phyloP scores from a whole-genome alignment of 768 basidiomycete species.

The Sporobolomyces phaffii region DNA sequence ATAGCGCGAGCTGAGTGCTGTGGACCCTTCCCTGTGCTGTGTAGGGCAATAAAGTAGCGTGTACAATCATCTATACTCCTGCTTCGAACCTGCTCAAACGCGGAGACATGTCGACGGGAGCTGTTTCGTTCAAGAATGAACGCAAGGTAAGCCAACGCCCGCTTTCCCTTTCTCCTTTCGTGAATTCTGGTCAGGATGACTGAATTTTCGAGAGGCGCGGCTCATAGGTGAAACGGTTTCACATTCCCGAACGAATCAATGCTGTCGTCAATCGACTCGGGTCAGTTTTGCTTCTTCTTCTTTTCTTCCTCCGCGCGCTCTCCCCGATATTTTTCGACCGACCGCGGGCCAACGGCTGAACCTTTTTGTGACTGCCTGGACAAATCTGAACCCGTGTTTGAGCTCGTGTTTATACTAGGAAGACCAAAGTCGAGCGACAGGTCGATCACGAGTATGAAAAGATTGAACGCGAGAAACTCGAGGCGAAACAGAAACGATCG shows the following conservation, averaged over 20 bases:
- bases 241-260: conserved; percentile 77
- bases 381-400: too few species aligned
- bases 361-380: too few species aligned
- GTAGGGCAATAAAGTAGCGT: conserved; percentile 80
- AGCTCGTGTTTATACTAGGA: too few species aligned
- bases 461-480: conserved; percentile 59
- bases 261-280: conserved; percentile 82
- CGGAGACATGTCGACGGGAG: conserved; percentile 94
- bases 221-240: conserved; percentile 72
- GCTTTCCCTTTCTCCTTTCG: neutral
- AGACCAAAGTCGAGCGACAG: conserved; percentile 56
- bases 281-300: neutral
- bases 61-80: conserved; percentile 91
- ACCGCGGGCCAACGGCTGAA: too few species aligned
- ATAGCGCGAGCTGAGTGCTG: too few species aligned
- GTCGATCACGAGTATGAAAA: conserved; percentile 89
- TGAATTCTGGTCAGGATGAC: neutral
- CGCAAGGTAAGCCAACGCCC: conserved; percentile 50
- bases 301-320: neutral
- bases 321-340: too few species aligned
- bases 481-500: conserved; percentile 52
- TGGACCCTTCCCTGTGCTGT: neutral
- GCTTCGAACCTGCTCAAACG: conserved; percentile 95
- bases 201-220: too few species aligned
- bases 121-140: conserved; percentile 89